These are phyloP conservation scores for Trypanosoma conorhini DNA, from an alignment of 208 protist species.

Conservation along the genomic window DNA sequence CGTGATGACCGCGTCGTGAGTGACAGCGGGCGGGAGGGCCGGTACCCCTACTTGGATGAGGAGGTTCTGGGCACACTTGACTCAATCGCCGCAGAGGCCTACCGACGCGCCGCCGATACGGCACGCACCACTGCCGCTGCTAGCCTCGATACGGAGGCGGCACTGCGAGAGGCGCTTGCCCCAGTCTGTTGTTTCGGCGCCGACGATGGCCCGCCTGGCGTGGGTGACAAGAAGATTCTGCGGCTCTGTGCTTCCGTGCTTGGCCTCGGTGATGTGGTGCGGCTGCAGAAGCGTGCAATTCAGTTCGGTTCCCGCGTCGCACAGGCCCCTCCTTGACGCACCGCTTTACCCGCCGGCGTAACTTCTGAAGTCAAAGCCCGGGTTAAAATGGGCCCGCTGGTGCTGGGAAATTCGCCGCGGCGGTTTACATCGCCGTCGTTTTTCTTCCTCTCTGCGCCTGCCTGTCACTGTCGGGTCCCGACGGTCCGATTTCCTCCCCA, in stretches of 20 bases:
- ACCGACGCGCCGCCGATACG: slow-evolving; percentile 27
- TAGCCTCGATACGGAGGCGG: slow-evolving; percentile 21
- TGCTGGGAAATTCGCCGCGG: background rate
- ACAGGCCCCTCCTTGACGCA: slow-evolving; percentile 34
- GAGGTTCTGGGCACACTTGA: slow-evolving; percentile 76
- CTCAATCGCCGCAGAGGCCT: slow-evolving; percentile 57
- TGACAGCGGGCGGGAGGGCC: slow-evolving; percentile 92
- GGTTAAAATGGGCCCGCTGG: background rate
- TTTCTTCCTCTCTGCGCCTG: background rate
- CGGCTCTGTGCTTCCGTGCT: slow-evolving; percentile 73
- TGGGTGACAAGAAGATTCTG: slow-evolving; percentile 94
- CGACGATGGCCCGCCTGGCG: slow-evolving; percentile 48
- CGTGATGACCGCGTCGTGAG: slow-evolving; percentile 94
- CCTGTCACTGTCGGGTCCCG: background rate
- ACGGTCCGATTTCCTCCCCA: too few relatives aligned
- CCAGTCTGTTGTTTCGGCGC: slow-evolving; percentile 64
- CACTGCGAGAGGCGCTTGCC: slow-evolving; percentile 47
- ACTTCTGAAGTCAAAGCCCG: background rate
- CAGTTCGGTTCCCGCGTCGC: slow-evolving; percentile 97
- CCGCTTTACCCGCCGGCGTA: background rate
- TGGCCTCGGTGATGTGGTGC: slow-evolving; percentile 76
- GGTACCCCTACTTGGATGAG: slow-evolving; percentile 96
- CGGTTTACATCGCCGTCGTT: background rate
- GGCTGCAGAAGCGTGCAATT: slow-evolving; percentile 96
- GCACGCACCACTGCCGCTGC: slow-evolving; percentile 15